Evolutionary conservation across 176 grass and related monocot species (phyloP).

Genomic region (Olyra latifolia): DNA sequence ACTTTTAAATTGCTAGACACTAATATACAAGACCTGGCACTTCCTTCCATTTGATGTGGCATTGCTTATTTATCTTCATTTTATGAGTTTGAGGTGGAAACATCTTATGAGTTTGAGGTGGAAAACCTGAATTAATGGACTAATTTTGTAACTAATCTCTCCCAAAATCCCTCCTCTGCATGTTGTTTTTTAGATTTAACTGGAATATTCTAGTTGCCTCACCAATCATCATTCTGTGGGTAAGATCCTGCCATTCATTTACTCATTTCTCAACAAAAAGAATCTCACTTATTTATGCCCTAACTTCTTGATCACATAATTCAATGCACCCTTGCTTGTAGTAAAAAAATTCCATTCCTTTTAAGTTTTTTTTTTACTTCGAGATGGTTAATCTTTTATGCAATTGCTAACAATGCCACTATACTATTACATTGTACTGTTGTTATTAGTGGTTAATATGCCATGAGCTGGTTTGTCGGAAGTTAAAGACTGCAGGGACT

Average conservation of each 20-base stretch:
- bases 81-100: too few relatives aligned
- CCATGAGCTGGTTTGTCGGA: background rate
- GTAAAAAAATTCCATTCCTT: background rate
- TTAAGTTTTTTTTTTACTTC: background rate
- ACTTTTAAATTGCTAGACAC: background rate
- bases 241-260: background rate
- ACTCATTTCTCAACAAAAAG: background rate
- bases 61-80: conserved; percentile 5
- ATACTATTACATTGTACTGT: background rate
- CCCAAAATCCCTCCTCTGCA: background rate
- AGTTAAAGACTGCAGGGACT: background rate
- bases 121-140: background rate
- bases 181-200: background rate
- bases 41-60: background rate
- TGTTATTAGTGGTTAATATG: conserved; percentile 1
- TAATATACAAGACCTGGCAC: background rate
- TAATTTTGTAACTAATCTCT: background rate
- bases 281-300: background rate
- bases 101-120: background rate
- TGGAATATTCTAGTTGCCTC: background rate
- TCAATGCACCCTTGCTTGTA: conserved; percentile 3
- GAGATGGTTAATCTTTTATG: background rate
- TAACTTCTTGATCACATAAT: background rate
- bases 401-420: background rate
- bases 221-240: too few relatives aligned